Conservation (phyloP, 495 filamentous ascomycete species). For the Paragyromitra xinjiangensis region DNA sequence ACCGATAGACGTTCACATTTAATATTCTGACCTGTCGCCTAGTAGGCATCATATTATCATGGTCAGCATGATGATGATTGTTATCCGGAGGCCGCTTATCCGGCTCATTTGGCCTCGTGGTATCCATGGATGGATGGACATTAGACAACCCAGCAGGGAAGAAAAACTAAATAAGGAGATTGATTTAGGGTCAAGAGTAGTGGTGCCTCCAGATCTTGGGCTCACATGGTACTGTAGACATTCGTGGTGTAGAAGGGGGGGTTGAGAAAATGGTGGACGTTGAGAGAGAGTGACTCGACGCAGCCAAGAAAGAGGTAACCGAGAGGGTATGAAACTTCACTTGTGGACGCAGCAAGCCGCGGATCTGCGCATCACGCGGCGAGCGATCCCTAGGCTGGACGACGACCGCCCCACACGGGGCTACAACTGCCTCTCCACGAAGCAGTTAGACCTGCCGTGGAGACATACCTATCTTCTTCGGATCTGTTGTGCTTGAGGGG, state of each 20-base stretch:
- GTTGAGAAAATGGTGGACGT: neutral
- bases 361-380: constrained; percentile 51
- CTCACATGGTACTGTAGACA: constrained; percentile 23
- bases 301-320: neutral
- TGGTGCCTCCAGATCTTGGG: neutral
- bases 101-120: constrained; percentile 42
- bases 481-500: constrained; percentile 10
- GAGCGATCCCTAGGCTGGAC: constrained; percentile 35
- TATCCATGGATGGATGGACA: constrained; percentile 10
- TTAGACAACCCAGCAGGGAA: neutral
- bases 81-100: constrained; percentile 38
- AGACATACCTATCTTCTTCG: constrained; percentile 28
- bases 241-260: constrained; percentile 5
- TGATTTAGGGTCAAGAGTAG: neutral
- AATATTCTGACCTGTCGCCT: constrained; percentile 50
- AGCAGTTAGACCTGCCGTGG: constrained; percentile 21
- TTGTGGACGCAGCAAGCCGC: constrained; percentile 31
- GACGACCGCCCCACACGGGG: constrained; percentile 20
- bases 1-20: constrained; percentile 20
- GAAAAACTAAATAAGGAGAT: neutral
- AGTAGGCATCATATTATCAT: constrained; percentile 22
- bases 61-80: constrained; percentile 22
- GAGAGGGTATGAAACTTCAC: neutral
- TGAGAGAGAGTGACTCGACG: constrained; percentile 13
- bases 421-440: constrained; percentile 9